Evolutionary conservation across 148 eudicot genomes (phyloP).

Genomic region (Camellia granthamiana): DNA sequence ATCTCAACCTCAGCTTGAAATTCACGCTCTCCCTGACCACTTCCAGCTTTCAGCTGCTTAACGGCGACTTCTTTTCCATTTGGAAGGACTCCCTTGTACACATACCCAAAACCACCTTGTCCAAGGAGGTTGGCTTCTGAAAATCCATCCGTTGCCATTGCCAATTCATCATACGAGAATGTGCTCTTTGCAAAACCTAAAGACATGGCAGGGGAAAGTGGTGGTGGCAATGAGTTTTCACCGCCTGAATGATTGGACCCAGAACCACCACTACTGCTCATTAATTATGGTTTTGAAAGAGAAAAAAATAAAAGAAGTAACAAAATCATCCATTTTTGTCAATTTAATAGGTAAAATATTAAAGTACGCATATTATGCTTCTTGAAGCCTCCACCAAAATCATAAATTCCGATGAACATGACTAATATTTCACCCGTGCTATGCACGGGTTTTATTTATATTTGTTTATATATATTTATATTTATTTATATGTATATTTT

Average conservation of each 20-base stretch:
- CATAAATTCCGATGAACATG: background rate
- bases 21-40: slow-evolving; percentile 97
- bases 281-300: slow-evolving; percentile 6
- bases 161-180: slow-evolving; percentile 85
- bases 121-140: slow-evolving; percentile 84
- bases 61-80: slow-evolving; percentile 95
- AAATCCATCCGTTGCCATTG: slow-evolving; percentile 87
- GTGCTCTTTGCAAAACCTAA: slow-evolving; percentile 75
- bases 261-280: slow-evolving; percentile 82
- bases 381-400: background rate
- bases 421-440: no score
- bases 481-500: no score
- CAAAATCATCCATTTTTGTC: background rate
- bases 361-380: background rate
- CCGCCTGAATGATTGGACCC: slow-evolving; percentile 72
- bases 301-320: background rate
- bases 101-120: slow-evolving; percentile 98
- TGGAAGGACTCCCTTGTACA: slow-evolving; percentile 85
- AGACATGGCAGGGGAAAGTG: slow-evolving; percentile 77
- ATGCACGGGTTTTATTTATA: no score
- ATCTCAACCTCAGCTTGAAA: slow-evolving; percentile 97
- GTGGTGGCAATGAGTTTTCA: slow-evolving; percentile 54
- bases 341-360: background rate
- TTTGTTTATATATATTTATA: no score
- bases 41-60: slow-evolving; percentile 90